Evolutionary conservation across 2,329 filamentous ascomycete genomes (phyloP).

Genomic region (Stylonectria norvegica): DNA sequence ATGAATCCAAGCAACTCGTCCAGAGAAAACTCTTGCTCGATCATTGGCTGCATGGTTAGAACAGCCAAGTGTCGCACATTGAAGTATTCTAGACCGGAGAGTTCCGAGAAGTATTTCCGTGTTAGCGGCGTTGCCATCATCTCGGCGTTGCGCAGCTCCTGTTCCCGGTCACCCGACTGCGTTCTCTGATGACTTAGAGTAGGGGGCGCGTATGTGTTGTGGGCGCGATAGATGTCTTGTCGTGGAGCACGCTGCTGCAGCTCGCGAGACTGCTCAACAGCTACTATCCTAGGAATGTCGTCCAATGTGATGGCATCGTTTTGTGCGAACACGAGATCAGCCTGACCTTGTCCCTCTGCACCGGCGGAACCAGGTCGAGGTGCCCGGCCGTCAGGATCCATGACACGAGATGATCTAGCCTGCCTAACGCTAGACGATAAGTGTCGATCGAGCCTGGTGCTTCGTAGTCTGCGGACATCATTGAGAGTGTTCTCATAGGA

Average conservation of each 20-base stretch:
- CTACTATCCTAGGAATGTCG: constrained; percentile 93
- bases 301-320: constrained; percentile 91
- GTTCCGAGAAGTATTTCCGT: constrained; percentile 91
- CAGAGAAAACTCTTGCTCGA: constrained; percentile 87
- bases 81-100: constrained; percentile 94
- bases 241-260: constrained; percentile 63
- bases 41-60: constrained; percentile 86
- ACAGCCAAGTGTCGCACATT: constrained; percentile 95
- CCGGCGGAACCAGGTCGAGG: constrained; percentile 74
- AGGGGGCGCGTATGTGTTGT: constrained; percentile 39
- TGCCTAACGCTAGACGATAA: constrained; percentile 90
- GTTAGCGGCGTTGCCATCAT: constrained; percentile 51
- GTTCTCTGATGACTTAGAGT: constrained; percentile 65
- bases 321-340: constrained; percentile 82
- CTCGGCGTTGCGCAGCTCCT: constrained; percentile 51
- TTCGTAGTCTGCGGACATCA: constrained; percentile 86
- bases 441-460: constrained; percentile 90
- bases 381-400: constrained; percentile 61
- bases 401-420: constrained; percentile 84
- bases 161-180: constrained; percentile 53
- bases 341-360: constrained; percentile 54
- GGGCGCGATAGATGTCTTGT: constrained; percentile 34
- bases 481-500: constrained; percentile 95
- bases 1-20: constrained; percentile 91
- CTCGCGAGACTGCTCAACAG: constrained; percentile 90